phyloP scores from a whole-genome alignment of 2,329 filamentous ascomycete species.

The Ceratocystis albifundus region DNA sequence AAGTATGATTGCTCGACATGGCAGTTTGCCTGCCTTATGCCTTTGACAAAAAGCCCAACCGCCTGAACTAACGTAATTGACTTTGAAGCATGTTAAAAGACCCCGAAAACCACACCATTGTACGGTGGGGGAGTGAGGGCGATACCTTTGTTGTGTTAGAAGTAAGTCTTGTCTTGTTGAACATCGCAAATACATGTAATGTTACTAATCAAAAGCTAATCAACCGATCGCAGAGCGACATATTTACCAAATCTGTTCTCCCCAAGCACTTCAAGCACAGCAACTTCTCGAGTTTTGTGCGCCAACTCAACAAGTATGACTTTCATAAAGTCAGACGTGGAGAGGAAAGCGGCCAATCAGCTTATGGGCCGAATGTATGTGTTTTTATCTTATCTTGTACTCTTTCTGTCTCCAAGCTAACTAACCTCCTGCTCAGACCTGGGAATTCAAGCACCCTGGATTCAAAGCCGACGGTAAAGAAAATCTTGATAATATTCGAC shows the following conservation, averaged over 20 bases:
- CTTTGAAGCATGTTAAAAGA: conserved; percentile 80
- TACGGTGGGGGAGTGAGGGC: conserved; percentile 88
- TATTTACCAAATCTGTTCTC: conserved; percentile 92
- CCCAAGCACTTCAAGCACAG: conserved; percentile 99
- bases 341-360: conserved; percentile 32
- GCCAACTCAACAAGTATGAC: conserved; percentile 93
- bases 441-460: conserved; percentile 96
- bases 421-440: conserved; percentile 44
- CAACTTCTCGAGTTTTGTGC: conserved; percentile 94
- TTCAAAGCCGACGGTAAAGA: conserved; percentile 95
- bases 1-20: conserved; percentile 52
- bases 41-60: conserved; percentile 11
- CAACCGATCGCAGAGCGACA: conserved; percentile 60
- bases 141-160: conserved; percentile 96
- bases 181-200: conserved; percentile 9
- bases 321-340: conserved; percentile 83
- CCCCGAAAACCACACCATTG: conserved; percentile 80
- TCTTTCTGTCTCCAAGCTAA: not conserved
- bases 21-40: conserved; percentile 13
- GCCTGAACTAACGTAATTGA: conserved; percentile 28
- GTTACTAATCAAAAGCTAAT: conserved; percentile 9
- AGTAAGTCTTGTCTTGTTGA: conserved; percentile 39
- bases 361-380: conserved; percentile 66
- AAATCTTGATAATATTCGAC: conserved; percentile 86
- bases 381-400: conserved; percentile 24